These are phyloP conservation scores for Epichloe festucae DNA, from an alignment of 2,329 filamentous ascomycete species.

Conservation along the genomic window DNA sequence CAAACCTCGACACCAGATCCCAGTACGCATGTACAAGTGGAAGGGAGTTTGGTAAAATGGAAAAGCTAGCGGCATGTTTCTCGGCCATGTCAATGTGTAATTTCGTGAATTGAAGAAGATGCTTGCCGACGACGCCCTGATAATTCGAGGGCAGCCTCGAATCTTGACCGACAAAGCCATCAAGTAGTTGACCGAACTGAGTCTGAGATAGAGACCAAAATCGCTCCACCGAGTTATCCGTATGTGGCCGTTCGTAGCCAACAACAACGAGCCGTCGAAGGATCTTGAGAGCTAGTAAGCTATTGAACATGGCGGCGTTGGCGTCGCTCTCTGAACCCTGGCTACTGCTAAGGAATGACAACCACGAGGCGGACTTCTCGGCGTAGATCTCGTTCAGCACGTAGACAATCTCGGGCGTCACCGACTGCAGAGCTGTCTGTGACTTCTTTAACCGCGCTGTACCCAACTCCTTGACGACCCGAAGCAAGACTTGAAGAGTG, in stretches of 20 bases:
- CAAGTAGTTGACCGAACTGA: conserved; percentile 67
- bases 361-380: conserved; percentile 59
- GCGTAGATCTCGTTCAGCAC: conserved; percentile 68
- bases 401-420: conserved; percentile 74
- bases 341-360: conserved; percentile 42
- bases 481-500: conserved; percentile 63
- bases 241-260: conserved; percentile 74
- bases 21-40: conserved; percentile 74
- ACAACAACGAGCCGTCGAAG: conserved; percentile 65
- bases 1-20: conserved; percentile 65
- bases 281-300: conserved; percentile 64
- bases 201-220: conserved; percentile 71
- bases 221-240: conserved; percentile 59
- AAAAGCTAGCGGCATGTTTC: conserved; percentile 69
- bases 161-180: conserved; percentile 43
- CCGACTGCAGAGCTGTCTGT: conserved; percentile 61
- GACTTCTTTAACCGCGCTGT: conserved; percentile 65
- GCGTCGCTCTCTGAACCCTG: conserved; percentile 45
- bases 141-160: conserved; percentile 39
- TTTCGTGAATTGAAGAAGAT: conserved; percentile 82
- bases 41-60: conserved; percentile 66
- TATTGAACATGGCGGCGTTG: conserved; percentile 58
- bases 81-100: conserved; percentile 79
- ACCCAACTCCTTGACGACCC: conserved; percentile 81
- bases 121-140: conserved; percentile 61